A percentile compares a stretch with the other conserved stretches of the same genome.
Evolutionary conservation across 495 filamentous ascomycete species (phyloP).

Genomic region (Penicillium fimorum): DNA sequence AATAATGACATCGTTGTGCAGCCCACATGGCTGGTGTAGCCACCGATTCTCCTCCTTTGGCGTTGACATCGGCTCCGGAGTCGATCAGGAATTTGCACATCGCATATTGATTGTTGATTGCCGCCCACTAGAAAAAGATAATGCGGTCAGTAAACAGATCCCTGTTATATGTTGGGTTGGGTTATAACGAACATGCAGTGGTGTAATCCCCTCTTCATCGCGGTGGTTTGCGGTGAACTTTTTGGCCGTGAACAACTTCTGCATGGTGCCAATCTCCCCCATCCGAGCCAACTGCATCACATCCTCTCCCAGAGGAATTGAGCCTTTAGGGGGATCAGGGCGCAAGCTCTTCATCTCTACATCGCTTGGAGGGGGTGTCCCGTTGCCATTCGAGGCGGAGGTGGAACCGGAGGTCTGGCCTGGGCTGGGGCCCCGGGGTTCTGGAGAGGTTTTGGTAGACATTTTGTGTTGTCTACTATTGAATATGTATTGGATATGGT

Average conservation of each 20-base stretch:
- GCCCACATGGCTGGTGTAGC: conserved; percentile 97
- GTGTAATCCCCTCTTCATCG: conserved; percentile 91
- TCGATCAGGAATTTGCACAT: conserved; percentile 95
- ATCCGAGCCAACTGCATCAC: conserved; percentile 93
- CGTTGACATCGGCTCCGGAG: conserved; percentile 85
- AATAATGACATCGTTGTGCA: conserved; percentile 89
- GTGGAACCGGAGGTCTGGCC: conserved; percentile 29
- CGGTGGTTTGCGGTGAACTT: conserved; percentile 76
- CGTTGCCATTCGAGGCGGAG: conserved; percentile 51
- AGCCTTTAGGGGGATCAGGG: conserved; percentile 38
- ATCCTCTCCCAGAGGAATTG: conserved; percentile 69
- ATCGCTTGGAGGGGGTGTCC: conserved; percentile 57
- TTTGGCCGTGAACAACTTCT: conserved; percentile 79
- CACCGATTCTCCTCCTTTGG: conserved; percentile 88
- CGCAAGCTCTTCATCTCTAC: conserved; percentile 70
- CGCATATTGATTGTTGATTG: conserved; percentile 97
- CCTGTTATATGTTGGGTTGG: not conserved
- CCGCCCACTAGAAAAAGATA: conserved; percentile 73
- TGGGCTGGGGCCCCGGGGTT: conserved; percentile 28
- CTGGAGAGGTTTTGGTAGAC: conserved; percentile 34
- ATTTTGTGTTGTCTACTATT: conserved; percentile 12
- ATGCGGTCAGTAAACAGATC: conserved; percentile 7
- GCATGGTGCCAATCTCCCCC: conserved; percentile 82
- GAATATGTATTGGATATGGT: conserved; percentile 8
- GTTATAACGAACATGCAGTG: conserved; percentile 75